Evolutionary conservation across 2,329 filamentous ascomycete genomes (phyloP).

Genomic region (Hypoxylon rubiginosum): DNA sequence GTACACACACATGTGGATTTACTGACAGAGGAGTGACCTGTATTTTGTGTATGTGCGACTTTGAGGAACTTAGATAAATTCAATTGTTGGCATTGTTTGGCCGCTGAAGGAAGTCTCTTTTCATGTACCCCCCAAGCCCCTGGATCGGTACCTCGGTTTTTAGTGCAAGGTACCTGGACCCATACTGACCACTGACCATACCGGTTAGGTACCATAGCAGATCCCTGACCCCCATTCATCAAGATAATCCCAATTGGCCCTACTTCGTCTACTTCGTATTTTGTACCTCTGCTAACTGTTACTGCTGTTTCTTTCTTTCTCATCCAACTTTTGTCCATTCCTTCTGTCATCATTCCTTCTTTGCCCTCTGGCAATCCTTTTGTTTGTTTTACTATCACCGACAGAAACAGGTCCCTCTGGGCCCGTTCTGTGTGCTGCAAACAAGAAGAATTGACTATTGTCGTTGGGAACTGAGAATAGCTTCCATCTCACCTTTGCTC

Average conservation of each 20-base stretch:
- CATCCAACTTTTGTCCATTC: constrained; percentile 36
- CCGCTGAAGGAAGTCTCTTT: not conserved
- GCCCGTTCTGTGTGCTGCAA: constrained; percentile 19
- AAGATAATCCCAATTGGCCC: constrained; percentile 24
- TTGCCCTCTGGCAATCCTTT: constrained; percentile 7
- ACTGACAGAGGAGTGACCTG: not conserved
- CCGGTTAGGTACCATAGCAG: not conserved
- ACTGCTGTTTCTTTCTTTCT: constrained; percentile 7
- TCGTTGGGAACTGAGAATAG: not conserved
- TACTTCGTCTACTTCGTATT: too few species aligned
- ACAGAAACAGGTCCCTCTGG: not conserved
- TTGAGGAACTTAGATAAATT: not conserved
- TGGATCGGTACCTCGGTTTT: not conserved
- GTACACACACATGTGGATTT: not conserved
- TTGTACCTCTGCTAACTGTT: not conserved
- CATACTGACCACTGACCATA: too few species aligned
- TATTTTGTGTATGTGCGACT: not conserved
- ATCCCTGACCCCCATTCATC: not conserved
- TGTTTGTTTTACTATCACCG: constrained; percentile 19
- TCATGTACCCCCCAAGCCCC: not conserved
- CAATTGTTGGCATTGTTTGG: not conserved
- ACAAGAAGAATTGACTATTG: constrained; percentile 16
- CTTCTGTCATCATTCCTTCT: constrained; percentile 31
- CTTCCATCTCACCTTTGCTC: constrained; percentile 7
- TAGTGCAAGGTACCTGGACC: not conserved